Conservation (phyloP, 495 filamentous ascomycete genomes). For the Aspergillus incahuasiensis region DNA sequence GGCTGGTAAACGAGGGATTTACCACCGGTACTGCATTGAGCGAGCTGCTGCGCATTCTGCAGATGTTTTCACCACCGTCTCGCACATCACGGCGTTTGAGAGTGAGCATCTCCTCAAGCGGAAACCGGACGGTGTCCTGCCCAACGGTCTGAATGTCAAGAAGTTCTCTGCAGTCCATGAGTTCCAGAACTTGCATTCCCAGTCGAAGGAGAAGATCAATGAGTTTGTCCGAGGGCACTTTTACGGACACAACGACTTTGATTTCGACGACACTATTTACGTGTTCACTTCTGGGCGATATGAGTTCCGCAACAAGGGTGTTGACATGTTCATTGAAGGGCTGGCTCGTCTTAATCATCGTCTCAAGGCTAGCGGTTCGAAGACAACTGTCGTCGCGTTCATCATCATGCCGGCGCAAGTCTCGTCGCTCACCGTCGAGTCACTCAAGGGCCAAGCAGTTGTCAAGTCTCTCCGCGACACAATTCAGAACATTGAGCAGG, state of each 20-base stretch:
- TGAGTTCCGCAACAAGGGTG: conserved; percentile 96
- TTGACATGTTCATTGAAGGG: conserved; percentile 99
- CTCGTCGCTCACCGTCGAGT: conserved; percentile 91
- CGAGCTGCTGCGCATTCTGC: conserved; percentile 83
- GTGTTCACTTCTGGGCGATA: conserved; percentile 96
- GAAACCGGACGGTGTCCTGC: conserved; percentile 93
- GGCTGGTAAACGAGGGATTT: conserved; percentile 96
- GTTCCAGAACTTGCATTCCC: conserved; percentile 96
- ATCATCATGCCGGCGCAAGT: conserved; percentile 99
- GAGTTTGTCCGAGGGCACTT: conserved; percentile 98
- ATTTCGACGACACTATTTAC: conserved; percentile 95
- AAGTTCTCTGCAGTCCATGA: conserved; percentile 99
- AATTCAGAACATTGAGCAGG: conserved; percentile 80
- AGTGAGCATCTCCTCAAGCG: conserved; percentile 96
- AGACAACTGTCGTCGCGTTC: conserved; percentile 96
- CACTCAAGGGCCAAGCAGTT: conserved; percentile 92
- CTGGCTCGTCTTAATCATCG: conserved; percentile 90
- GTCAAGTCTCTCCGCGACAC: conserved; percentile 95
- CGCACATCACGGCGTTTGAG: conserved; percentile 97
- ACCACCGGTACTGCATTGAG: conserved; percentile 98
- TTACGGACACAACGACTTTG: conserved; percentile 96
- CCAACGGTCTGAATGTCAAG: conserved; percentile 96
- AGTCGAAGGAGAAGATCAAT: conserved; percentile 94
- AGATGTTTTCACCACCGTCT: conserved; percentile 98
- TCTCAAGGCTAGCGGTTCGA: conserved; percentile 77